A percentile compares a stretch with the other conserved stretches of the same genome.
Evolutionary conservation across 2,329 filamentous ascomycete genomes (phyloP).

Genomic region (Phyllosticta citribraziliensis): DNA sequence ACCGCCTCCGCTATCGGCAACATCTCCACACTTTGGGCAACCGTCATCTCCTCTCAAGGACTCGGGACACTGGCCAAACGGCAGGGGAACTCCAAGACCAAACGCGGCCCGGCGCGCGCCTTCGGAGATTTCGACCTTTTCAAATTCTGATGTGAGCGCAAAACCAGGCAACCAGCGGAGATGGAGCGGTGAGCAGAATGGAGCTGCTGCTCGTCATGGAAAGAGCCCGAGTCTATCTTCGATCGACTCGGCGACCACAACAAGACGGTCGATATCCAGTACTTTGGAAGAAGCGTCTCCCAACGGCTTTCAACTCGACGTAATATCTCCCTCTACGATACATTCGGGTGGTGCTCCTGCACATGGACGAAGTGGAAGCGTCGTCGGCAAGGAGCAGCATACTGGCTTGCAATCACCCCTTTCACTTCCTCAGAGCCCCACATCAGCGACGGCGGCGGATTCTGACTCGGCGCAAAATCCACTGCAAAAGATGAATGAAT

Average conservation of each 20-base stretch:
- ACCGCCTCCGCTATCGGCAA: constrained; percentile 19
- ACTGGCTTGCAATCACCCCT: constrained; percentile 9
- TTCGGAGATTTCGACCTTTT: constrained; percentile 15
- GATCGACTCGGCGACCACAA: constrained; percentile 32
- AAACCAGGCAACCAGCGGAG: constrained; percentile 15
- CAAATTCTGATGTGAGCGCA: constrained; percentile 5
- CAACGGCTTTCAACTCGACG: constrained; percentile 21
- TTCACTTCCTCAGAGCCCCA: constrained; percentile 44
- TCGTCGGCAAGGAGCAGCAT: background rate
- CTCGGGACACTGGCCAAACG: constrained; percentile 39
- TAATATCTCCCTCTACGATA: constrained; percentile 8
- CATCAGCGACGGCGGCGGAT: constrained; percentile 32
- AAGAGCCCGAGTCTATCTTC: constrained; percentile 37
- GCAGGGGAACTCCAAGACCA: constrained; percentile 38
- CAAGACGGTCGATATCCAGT: constrained; percentile 17
- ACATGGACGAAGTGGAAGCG: background rate
- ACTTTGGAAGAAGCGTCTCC: constrained; percentile 18
- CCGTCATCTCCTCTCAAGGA: constrained; percentile 38
- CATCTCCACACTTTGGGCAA: constrained; percentile 18
- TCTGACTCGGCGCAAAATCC: constrained; percentile 12
- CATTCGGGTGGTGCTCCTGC: background rate
- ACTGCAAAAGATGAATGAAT: constrained; percentile 57
- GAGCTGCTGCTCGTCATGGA: constrained; percentile 21
- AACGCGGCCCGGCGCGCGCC: constrained; percentile 22
- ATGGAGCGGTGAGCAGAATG: constrained; percentile 24